Base-by-base conservation (phyloP, 225 moss, liverwort and hornwort species). In the Bryum argenteum region DNA sequence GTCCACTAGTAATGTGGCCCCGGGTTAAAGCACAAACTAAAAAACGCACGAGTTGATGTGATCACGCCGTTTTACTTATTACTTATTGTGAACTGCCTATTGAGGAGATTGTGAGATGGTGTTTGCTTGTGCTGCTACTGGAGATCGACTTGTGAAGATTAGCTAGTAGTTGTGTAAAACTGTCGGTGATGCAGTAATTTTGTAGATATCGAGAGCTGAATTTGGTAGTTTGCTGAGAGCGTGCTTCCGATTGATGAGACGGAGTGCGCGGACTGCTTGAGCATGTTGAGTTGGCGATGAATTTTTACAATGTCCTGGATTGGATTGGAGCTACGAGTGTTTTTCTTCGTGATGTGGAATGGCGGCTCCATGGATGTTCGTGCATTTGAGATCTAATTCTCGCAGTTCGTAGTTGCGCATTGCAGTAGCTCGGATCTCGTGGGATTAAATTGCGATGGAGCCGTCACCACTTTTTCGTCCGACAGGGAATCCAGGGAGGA, bases 401-500 rank as follows among this genome's bases (percentile, higher is more conserved):
- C 15, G 0, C 16, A 37, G 51, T 8, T 24, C 4, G 33, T 5
- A 66, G 67, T 5, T 14, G 58, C 2, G 19, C 13, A 19, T 60
- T 12, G 51, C 19, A 11, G 24, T 33, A 54, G 28, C 42, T 44
- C 21, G 17, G 53, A 44, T 24, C 28, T 21, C 11, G 17, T 71
- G 33, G 28, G 16, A 22, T 12, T 24, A 12, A 61, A 2, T 19
- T 52, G 6, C 7, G 16, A 78, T 73, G 78, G 72, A 78, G 1
- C 21, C 6, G 22, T 51, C 54, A 24, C 65, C 18, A 41, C 69
- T 39, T 59, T 73, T 52, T 24, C 69, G 69, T 64, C 78, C 82
- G 1, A 74, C 78, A 52, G 75, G 71, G 38, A 5, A n/a, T 6
- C 43, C 63, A 3, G 78, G 75, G 50, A 75, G 12, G 57, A 78